phyloP scores from a whole-genome alignment of 257 asterid genomes.

The Jacaranda mimosifolia region DNA sequence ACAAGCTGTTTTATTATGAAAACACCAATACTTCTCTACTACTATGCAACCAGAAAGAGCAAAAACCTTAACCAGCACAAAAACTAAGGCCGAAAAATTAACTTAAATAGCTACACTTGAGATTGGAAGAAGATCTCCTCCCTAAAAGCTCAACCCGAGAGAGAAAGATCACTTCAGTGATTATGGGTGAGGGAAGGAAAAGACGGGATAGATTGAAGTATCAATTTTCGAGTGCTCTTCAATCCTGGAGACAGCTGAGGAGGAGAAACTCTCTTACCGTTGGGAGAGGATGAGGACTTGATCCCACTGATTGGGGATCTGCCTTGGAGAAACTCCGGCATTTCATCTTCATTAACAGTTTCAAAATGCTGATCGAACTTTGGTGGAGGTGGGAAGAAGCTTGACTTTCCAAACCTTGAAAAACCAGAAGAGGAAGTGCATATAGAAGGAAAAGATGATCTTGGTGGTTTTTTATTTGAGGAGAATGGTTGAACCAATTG shows the following conservation, averaged over 20 bases:
- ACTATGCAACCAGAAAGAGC: conserved; percentile 11
- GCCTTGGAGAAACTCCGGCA: conserved; percentile 73
- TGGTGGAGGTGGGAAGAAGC: conserved; percentile 52
- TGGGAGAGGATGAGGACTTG: conserved; percentile 74
- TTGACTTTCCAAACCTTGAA: conserved; percentile 46
- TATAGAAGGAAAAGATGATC: conserved; percentile 56
- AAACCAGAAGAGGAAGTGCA: conserved; percentile 55
- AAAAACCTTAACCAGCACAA: conserved; percentile 26
- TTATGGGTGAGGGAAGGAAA: conserved; percentile 75
- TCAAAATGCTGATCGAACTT: conserved; percentile 59
- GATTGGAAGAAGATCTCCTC: neutral
- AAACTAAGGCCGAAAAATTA: conserved; percentile 24
- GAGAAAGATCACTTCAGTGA: conserved; percentile 42
- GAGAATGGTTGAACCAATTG: conserved; percentile 39
- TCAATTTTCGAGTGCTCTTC: conserved; percentile 78
- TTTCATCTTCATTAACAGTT: conserved; percentile 59
- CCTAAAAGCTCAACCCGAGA: neutral
- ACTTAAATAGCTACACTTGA: conserved; percentile 32
- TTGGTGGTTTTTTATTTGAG: conserved; percentile 59
- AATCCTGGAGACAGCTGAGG: conserved; percentile 61
- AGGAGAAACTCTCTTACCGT: conserved; percentile 84
- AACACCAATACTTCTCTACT: conserved; percentile 24
- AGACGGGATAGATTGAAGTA: conserved; percentile 76
- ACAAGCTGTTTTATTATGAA: conserved; percentile 26
- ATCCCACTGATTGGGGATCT: conserved; percentile 57